Evolutionary conservation across 148 eudicot species (phyloP), one percentile per base, ranked within the genome.

Genomic region (Fagopyrum esculentum): DNA sequence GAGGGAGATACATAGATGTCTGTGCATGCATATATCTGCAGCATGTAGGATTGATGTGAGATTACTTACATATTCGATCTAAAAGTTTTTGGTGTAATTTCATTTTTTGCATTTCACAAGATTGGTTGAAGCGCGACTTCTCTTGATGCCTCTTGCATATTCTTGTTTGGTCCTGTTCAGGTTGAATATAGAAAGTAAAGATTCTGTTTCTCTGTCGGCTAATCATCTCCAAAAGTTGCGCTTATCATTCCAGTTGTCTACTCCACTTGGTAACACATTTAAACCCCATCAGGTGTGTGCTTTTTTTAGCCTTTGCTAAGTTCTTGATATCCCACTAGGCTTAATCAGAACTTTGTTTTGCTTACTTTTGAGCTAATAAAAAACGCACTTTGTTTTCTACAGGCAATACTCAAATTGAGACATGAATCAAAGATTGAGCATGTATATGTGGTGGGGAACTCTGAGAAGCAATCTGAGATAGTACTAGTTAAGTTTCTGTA

Each of bases 161-260:
- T 46, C 9, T 66, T 66, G 46, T 35, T 17, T 66, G 19, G 71
- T 40, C 71, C 3, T 71, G 74, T 47, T 71, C 87, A 95, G 97
- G 85, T 81, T 95, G 78, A 88, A 86, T 81, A 84, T 92, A 81
- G 81, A 86, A 69, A 83, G 83, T 60, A 82, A 83, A 60, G 85
- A 81, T 80, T 83, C 83, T 71, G 61, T 92, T 82, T 79, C 97
- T 61, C 79, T 95, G 76, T 89, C 89, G 60, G 98, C 98, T 72
- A 95, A 89, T 79, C 98, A 95, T 79, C 92, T 95, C 40, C 97
- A 92, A 82, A 92, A 95, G 89, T 80, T 95, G 85, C 91, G 84
- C 44, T 59, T 95, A 80, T 86, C 93, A 56, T 90, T 95, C 82
- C 84, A 82, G 76, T 81, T 95, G 83, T 77, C 87, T 43, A 83